These are phyloP conservation scores for Mycena haematopus DNA, from an alignment of 768 basidiomycete genomes.

Conservation along the genomic window DNA sequence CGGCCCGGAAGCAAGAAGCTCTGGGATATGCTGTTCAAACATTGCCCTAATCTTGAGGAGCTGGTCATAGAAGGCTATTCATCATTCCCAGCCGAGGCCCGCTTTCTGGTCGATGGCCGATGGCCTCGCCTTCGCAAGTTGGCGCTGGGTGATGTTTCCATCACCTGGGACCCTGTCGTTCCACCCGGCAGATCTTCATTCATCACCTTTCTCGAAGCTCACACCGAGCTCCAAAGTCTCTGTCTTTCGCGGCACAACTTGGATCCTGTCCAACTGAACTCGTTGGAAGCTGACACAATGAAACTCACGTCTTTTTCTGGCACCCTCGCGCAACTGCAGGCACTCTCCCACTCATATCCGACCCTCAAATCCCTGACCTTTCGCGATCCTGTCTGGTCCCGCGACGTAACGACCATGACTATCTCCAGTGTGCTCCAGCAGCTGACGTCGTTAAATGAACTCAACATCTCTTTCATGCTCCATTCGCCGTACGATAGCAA, in stretches of 20 bases:
- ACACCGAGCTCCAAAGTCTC: constrained; percentile 57
- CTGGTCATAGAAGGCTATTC: constrained; percentile 63
- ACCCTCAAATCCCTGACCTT: constrained; percentile 64
- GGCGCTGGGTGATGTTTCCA: constrained; percentile 67
- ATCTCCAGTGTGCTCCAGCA: constrained; percentile 66
- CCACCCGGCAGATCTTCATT: constrained; percentile 61
- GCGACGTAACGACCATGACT: constrained; percentile 69
- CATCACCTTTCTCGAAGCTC: constrained; percentile 70
- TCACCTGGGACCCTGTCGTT: constrained; percentile 57
- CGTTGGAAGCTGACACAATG: constrained; percentile 54
- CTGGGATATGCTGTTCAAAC: constrained; percentile 74
- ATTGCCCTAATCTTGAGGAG: constrained; percentile 71
- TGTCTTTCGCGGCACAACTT: constrained; percentile 60
- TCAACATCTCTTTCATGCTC: constrained; percentile 71
- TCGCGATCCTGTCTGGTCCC: constrained; percentile 69
- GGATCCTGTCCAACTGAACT: constrained; percentile 58
- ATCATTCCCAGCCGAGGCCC: constrained; percentile 60
- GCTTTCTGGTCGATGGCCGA: constrained; percentile 60
- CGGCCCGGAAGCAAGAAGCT: constrained; percentile 57
- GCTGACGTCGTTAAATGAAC: constrained; percentile 58
- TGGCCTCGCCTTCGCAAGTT: constrained; percentile 73
- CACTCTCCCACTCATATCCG: constrained; percentile 56
- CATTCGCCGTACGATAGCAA: constrained; percentile 80
- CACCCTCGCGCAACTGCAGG: constrained; percentile 70
- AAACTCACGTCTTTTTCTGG: constrained; percentile 69